phyloP scores from a whole-genome alignment of 306 rosid species.

The Glycyrrhiza uralensis region DNA sequence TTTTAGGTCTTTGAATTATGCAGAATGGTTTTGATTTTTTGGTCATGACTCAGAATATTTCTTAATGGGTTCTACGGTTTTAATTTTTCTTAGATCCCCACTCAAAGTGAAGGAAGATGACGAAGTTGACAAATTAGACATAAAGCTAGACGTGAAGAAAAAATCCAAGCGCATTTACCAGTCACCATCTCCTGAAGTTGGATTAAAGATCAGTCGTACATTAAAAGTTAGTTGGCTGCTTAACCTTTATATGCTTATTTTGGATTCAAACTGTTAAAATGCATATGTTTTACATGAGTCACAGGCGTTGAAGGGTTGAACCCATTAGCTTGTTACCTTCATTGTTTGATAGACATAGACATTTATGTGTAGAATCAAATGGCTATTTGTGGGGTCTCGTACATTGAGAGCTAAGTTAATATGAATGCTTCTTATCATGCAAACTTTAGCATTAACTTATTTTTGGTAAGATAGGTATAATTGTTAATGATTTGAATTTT shows the following conservation, averaged over 20 bases:
- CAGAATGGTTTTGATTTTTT: neutral
- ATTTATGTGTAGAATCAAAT: neutral
- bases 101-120: slow-evolving; percentile 85
- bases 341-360: neutral
- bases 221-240: slow-evolving; percentile 75
- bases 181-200: slow-evolving; percentile 86
- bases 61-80: neutral
- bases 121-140: slow-evolving; percentile 86
- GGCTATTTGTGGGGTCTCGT: neutral
- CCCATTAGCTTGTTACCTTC: neutral
- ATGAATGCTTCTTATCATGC: neutral
- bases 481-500: neutral
- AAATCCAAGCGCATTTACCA: slow-evolving; percentile 91
- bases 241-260: slow-evolving; percentile 20
- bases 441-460: neutral
- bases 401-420: neutral
- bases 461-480: neutral
- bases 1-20: slow-evolving; percentile 3
- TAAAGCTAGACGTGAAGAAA: slow-evolving; percentile 68
- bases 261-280: neutral
- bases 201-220: slow-evolving; percentile 89
- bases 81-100: slow-evolving; percentile 60
- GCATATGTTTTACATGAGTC: slow-evolving; percentile 1
- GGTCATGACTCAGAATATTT: neutral
- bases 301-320: neutral